Percentiles rank a stretch among this genome's conserved stretches.
These are phyloP conservation scores for Hyaloperonospora brassicae DNA, from an alignment of 352 stramenopile genomes.

Conservation along the genomic window DNA sequence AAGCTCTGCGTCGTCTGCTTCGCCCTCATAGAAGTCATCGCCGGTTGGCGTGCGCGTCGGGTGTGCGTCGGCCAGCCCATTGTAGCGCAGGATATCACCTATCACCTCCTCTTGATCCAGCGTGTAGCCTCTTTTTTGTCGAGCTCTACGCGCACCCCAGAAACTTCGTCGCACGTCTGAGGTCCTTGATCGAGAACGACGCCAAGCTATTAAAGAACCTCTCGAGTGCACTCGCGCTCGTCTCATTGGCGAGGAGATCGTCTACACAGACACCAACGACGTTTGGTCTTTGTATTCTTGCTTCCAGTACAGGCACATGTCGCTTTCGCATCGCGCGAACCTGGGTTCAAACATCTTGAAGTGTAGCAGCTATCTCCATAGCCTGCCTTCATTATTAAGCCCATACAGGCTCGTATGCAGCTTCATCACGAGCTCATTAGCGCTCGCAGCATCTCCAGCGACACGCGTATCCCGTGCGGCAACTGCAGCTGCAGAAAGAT, in stretches of 20 bases:
- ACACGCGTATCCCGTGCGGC: background rate
- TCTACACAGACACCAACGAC: background rate
- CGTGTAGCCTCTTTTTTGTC: background rate
- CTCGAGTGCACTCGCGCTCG: background rate
- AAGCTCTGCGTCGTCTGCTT: too few relatives aligned
- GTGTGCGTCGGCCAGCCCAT: background rate
- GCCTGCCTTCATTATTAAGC: constrained; percentile 19
- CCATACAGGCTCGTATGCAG: constrained; percentile 22
- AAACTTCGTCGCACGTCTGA: background rate
- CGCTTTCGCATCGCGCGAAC: background rate
- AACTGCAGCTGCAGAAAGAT: background rate
- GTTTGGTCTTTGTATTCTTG: too few relatives aligned
- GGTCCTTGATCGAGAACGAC: background rate
- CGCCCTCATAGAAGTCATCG: too few relatives aligned
- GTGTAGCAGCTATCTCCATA: constrained; percentile 24
- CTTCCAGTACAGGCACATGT: background rate
- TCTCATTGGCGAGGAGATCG: background rate
- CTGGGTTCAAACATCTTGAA: background rate
- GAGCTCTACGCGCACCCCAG: background rate
- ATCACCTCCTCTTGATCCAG: background rate
- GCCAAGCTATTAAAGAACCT: background rate
- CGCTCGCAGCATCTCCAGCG: background rate
- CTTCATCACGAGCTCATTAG: background rate
- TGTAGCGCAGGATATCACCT: background rate
- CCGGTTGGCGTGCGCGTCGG: too few relatives aligned